A percentile compares a stretch with the other conserved stretches of the same genome.
Evolutionary conservation across 2,329 filamentous ascomycete genomes (phyloP).

Genomic region (Sporothrix phasma): DNA sequence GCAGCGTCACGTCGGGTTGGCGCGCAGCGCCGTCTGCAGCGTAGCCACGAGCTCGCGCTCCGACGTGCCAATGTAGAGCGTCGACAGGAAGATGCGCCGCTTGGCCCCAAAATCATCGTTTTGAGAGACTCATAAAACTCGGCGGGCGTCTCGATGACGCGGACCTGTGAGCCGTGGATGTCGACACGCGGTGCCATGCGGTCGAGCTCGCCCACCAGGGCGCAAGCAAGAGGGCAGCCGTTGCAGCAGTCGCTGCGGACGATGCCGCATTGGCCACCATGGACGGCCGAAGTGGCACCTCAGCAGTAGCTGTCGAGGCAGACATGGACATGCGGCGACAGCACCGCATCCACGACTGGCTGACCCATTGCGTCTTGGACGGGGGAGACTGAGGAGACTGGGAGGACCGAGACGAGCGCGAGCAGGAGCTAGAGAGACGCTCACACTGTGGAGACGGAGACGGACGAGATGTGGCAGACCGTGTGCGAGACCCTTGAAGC

Average conservation of each 20-base stretch:
- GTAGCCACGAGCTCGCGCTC: slow-evolving; percentile 77
- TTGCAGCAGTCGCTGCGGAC: background rate
- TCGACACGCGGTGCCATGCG: slow-evolving; percentile 85
- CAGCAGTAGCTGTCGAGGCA: background rate
- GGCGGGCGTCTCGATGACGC: slow-evolving; percentile 67
- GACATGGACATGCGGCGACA: slow-evolving; percentile 2
- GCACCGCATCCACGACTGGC: background rate
- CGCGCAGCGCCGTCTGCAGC: slow-evolving; percentile 61
- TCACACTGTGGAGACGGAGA: background rate
- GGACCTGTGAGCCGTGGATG: slow-evolving; percentile 68
- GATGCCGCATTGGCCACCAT: background rate
- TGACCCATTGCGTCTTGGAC: background rate
- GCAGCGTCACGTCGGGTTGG: slow-evolving; percentile 71
- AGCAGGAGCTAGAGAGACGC: background rate
- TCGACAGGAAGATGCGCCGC: slow-evolving; percentile 80
- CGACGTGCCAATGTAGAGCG: slow-evolving; percentile 88
- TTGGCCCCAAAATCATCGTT: slow-evolving; percentile 76
- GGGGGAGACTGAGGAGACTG: no score
- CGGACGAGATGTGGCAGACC: background rate
- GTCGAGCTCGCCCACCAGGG: slow-evolving; percentile 66
- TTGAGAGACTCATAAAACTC: slow-evolving; percentile 90
- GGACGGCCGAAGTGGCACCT: background rate
- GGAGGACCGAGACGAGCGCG: no score
- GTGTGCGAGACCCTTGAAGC: background rate
- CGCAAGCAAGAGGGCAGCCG: slow-evolving; percentile 30